These are phyloP conservation scores for Cubamyces lactineus DNA, from an alignment of 768 basidiomycete genomes.

Conservation along the genomic window DNA sequence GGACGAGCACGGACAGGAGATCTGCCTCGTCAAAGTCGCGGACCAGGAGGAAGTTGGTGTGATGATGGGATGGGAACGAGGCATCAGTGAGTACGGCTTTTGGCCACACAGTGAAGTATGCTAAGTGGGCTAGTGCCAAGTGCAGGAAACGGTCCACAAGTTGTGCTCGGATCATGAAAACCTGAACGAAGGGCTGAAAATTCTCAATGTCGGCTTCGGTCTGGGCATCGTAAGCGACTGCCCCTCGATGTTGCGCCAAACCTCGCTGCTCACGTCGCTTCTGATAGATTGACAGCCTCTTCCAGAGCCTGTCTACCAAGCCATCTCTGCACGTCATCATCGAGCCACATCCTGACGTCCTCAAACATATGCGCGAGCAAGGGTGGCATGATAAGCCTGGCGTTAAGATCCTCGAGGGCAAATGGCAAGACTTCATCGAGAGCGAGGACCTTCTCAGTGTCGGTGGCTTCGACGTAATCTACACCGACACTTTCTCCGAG, in stretches of 20 bases:
- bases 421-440: slow-evolving; percentile 90
- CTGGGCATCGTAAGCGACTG: slow-evolving; percentile 77
- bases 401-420: slow-evolving; percentile 83
- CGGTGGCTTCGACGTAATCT: slow-evolving; percentile 87
- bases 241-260: not conserved
- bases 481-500: slow-evolving; percentile 94
- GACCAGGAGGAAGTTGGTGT: slow-evolving; percentile 86
- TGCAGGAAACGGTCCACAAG: slow-evolving; percentile 75
- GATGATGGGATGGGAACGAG: slow-evolving; percentile 99
- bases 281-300: slow-evolving; percentile 77
- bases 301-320: slow-evolving; percentile 62
- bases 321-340: slow-evolving; percentile 86
- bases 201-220: slow-evolving; percentile 94
- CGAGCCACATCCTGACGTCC: slow-evolving; percentile 92
- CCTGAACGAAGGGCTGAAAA: slow-evolving; percentile 50
- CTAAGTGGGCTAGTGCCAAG: slow-evolving; percentile 42
- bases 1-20: slow-evolving; percentile 78
- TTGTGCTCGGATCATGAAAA: slow-evolving; percentile 61
- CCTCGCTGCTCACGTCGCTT: not conserved
- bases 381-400: slow-evolving; percentile 82
- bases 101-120: not conserved
- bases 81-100: slow-evolving; percentile 59
- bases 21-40: slow-evolving; percentile 69
- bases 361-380: slow-evolving; percentile 72
- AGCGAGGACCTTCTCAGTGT: slow-evolving; percentile 56